These are phyloP conservation scores for Phytophthora lateralis DNA, from an alignment of 352 stramenopile genomes.

Conservation along the genomic window DNA sequence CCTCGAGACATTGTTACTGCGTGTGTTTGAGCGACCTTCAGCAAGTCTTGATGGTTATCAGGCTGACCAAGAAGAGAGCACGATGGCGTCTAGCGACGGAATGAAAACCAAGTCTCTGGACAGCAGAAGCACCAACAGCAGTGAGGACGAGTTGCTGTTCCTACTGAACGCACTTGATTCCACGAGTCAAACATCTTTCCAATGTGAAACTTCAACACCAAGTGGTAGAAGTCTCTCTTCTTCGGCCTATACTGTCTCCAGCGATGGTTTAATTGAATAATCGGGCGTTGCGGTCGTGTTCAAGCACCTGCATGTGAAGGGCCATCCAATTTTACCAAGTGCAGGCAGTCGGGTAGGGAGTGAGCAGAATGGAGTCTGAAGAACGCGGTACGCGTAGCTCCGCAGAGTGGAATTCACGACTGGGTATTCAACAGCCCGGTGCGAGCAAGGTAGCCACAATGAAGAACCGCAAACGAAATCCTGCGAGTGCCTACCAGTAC, in stretches of 20 bases:
- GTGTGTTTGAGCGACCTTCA: conserved; percentile 22
- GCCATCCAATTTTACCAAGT: conserved; percentile 24
- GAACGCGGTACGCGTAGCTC: conserved; percentile 4
- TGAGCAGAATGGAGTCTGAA: conserved; percentile 6
- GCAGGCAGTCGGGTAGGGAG: background rate
- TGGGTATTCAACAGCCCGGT: background rate
- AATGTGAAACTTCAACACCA: conserved; percentile 1
- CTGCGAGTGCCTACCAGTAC: conserved; percentile 48
- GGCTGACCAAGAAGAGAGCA: conserved; percentile 27
- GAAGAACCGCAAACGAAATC: conserved; percentile 17
- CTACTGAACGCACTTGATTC: conserved; percentile 26
- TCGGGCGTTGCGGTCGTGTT: background rate
- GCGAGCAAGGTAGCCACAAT: background rate
- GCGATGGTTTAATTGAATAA: conserved; percentile 1
- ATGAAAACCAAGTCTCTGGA: conserved; percentile 14
- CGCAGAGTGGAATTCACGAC: background rate
- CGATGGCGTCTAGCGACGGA: conserved; percentile 1
- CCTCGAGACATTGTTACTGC: conserved; percentile 39
- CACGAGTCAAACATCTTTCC: background rate
- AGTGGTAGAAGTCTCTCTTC: background rate
- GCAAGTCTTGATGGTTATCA: conserved; percentile 17
- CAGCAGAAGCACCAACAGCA: conserved; percentile 18
- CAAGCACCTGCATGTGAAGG: conserved; percentile 1
- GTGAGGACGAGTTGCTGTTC: conserved; percentile 22
- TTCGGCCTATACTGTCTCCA: conserved; percentile 1